A percentile compares a stretch with the other conserved stretches of the same genome.
phyloP scores from a whole-genome alignment of 1,139 yeast genomes.

The Diutina catenulata region DNA sequence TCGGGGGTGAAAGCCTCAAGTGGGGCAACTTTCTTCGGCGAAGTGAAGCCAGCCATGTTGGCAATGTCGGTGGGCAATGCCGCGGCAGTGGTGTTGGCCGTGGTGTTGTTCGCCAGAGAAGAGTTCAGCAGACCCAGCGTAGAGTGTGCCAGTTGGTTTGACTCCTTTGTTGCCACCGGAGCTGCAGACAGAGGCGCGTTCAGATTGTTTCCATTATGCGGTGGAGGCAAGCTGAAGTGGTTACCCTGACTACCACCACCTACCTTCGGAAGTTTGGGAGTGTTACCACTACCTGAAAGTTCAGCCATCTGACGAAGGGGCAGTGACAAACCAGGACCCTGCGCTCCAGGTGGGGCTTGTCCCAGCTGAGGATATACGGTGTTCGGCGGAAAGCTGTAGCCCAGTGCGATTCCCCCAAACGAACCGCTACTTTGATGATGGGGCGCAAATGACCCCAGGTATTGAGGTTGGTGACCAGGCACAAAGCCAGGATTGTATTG shows the following conservation, averaged over 20 bases:
- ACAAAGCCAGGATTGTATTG: not conserved
- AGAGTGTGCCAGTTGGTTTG: too few relatives aligned
- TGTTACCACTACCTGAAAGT: slow-evolving; percentile 10
- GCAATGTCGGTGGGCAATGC: too few relatives aligned
- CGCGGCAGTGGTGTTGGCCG: slow-evolving; percentile 19
- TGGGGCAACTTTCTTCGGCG: slow-evolving; percentile 50
- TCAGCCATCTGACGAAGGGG: slow-evolving; percentile 1
- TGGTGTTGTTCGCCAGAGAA: slow-evolving; percentile 8
- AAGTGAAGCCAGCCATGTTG: slow-evolving; percentile 32
- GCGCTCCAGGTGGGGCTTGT: too few relatives aligned
- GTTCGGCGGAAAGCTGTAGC: too few relatives aligned
- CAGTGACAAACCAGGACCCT: not conserved
- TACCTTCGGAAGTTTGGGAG: slow-evolving; percentile 29
- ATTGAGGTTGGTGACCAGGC: too few relatives aligned
- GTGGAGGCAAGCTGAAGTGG: slow-evolving; percentile 26
- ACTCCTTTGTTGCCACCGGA: too few relatives aligned
- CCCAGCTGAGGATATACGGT: too few relatives aligned
- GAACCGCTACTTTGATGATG: slow-evolving; percentile 2
- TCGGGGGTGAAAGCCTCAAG: slow-evolving; percentile 80
- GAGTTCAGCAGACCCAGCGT: too few relatives aligned
- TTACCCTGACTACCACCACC: slow-evolving; percentile 13
- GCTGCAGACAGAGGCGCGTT: slow-evolving; percentile 10
- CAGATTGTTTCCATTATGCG: slow-evolving; percentile 14
- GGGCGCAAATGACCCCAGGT: not conserved
- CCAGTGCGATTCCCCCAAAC: too few relatives aligned